These are phyloP conservation scores for Neoarthrinium moseri DNA, from an alignment of 2,329 filamentous ascomycete genomes.

Conservation along the genomic window DNA sequence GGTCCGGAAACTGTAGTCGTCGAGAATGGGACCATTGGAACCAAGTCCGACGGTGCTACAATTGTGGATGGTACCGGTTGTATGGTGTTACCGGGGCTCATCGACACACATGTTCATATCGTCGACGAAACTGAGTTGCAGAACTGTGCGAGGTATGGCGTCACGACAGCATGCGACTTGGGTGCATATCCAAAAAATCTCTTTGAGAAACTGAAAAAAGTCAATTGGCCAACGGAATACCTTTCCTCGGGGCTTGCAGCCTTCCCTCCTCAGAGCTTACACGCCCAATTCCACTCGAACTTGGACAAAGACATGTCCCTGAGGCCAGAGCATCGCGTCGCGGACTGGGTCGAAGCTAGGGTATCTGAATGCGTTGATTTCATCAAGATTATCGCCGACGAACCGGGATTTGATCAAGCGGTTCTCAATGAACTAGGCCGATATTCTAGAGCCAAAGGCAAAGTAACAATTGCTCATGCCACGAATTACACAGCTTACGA, in stretches of 20 bases:
- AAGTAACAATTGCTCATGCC: constrained; percentile 24
- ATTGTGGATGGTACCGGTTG: constrained; percentile 18
- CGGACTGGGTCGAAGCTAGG: constrained; percentile 14
- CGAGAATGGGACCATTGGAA: constrained; percentile 14
- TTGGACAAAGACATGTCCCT: constrained; percentile 11
- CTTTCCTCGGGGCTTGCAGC: constrained; percentile 15
- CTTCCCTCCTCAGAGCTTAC: constrained; percentile 15
- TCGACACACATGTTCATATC: constrained; percentile 23
- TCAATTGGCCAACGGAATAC: constrained; percentile 14
- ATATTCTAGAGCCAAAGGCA: constrained; percentile 20
- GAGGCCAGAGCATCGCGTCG: constrained; percentile 13
- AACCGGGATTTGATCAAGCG: constrained; percentile 19
- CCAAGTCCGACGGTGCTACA: constrained; percentile 7
- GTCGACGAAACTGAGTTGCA: constrained; percentile 13
- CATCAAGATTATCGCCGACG: constrained; percentile 25
- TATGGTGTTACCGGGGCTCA: constrained; percentile 20
- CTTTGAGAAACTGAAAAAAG: constrained; percentile 9
- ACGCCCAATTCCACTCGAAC: constrained; percentile 12
- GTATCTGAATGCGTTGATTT: constrained; percentile 21
- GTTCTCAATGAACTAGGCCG: constrained; percentile 19
- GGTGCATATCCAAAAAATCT: constrained; percentile 11
- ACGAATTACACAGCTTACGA: constrained; percentile 20
- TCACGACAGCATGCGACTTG: background rate
- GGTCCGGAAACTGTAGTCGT: constrained; percentile 18
- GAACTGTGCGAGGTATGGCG: constrained; percentile 12